These are phyloP conservation scores for Exophiala lecanii-corni DNA, from an alignment of 2,329 filamentous ascomycete species.

Conservation along the genomic window DNA sequence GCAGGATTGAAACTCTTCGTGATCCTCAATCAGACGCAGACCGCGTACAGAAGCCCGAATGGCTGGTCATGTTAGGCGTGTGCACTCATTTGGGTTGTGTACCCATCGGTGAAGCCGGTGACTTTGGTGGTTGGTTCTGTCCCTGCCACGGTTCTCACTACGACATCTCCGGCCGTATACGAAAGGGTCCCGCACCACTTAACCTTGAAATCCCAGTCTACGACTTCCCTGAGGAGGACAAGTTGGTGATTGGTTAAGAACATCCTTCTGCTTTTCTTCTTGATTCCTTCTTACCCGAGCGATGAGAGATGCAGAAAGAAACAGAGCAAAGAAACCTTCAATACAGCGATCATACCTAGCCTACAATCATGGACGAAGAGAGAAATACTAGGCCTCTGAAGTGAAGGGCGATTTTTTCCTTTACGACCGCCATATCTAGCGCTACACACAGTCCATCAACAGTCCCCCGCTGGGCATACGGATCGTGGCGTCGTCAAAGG, in stretches of 20 bases:
- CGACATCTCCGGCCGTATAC: constrained; percentile 97
- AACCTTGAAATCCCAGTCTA: constrained; percentile 94
- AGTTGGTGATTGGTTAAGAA: constrained; percentile 88
- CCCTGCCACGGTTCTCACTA: constrained; percentile 99
- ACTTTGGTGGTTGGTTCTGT: constrained; percentile 99
- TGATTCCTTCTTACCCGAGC: too few species aligned
- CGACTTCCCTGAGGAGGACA: constrained; percentile 85
- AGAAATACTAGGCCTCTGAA: too few species aligned
- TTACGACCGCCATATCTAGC: too few species aligned
- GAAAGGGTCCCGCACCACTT: constrained; percentile 93
- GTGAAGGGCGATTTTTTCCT: too few species aligned
- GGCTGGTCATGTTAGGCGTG: constrained; percentile 98
- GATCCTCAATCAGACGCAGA: constrained; percentile 88
- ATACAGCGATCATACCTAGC: too few species aligned
- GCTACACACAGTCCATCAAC: too few species aligned
- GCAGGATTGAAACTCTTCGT: constrained; percentile 65
- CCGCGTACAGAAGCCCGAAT: constrained; percentile 96
- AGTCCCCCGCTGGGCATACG: too few species aligned
- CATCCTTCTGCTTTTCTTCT: too few species aligned
- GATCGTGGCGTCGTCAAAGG: too few species aligned
- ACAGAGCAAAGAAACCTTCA: neutral
- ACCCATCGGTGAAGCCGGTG: constrained; percentile 96
- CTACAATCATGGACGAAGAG: too few species aligned
- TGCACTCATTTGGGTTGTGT: constrained; percentile 99
- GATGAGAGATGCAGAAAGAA: neutral